Evolutionary conservation across 1,284 basidiomycete genomes (phyloP).

Genomic region (Tremellales sp.): DNA sequence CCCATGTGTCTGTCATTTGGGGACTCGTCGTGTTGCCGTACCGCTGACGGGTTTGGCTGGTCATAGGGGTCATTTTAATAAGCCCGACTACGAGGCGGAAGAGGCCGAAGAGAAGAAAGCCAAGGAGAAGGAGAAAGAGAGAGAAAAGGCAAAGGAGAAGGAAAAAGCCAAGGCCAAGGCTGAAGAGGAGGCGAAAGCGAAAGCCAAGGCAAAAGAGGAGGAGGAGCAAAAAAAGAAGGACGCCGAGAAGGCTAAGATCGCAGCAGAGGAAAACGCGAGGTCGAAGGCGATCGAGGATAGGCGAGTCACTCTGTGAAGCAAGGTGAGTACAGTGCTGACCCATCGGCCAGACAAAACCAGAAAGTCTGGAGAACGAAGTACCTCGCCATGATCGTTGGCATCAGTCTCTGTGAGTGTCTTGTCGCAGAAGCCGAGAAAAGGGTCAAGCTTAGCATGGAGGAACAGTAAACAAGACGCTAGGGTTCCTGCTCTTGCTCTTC

Average conservation of each 20-base stretch:
- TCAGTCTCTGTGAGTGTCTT: slow-evolving; percentile 29
- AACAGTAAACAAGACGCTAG: slow-evolving; percentile 30
- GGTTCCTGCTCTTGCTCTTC: slow-evolving; percentile 29
- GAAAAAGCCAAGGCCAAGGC: slow-evolving; percentile 13
- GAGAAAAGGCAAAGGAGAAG: slow-evolving; percentile 9
- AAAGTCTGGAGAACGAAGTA: slow-evolving; percentile 34
- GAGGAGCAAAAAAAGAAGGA: slow-evolving; percentile 16
- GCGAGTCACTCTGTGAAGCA: slow-evolving; percentile 8
- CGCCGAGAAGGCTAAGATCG: neutral
- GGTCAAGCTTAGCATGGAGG: neutral
- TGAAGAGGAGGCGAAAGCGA: slow-evolving; percentile 15
- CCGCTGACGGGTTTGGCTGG: neutral
- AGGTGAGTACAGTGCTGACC: slow-evolving; percentile 1
- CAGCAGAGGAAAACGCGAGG: slow-evolving; percentile 16
- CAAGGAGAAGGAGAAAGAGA: slow-evolving; percentile 17
- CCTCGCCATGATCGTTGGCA: slow-evolving; percentile 36
- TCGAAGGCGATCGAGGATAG: slow-evolving; percentile 16
- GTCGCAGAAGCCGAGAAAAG: too few species aligned
- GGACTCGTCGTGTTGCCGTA: neutral
- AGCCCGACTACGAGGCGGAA: slow-evolving; percentile 12
- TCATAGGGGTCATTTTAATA: slow-evolving; percentile 35
- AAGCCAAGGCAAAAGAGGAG: slow-evolving; percentile 23
- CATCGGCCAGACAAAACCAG: slow-evolving; percentile 24
- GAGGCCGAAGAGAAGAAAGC: slow-evolving; percentile 16
- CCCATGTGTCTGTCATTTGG: slow-evolving; percentile 31